Evolutionary conservation across 2,329 filamentous ascomycete species (phyloP), one percentile per base, ranked within the genome.

Genomic region (Clathrospora elynae): DNA sequence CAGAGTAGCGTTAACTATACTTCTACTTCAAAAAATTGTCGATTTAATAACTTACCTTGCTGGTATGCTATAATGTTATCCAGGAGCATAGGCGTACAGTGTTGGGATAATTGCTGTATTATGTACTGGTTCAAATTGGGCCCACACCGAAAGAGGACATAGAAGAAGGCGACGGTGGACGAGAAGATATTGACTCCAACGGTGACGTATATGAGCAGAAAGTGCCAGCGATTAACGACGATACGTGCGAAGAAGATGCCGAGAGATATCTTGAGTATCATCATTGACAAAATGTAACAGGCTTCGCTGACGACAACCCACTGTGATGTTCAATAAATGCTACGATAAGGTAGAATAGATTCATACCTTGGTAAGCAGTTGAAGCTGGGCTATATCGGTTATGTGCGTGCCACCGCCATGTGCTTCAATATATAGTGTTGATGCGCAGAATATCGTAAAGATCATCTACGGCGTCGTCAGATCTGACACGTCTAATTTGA

Each of bases 41-140:
- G n/a, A n/a, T n/a, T n/a, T n/a, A n/a, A 12, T 20, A 11, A 13
- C 36, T 20, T 29, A 56, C 54, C 54, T 40, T 64, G 59, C 25
- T 62, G 53, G 46, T 80, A 80, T 11, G 75, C 77, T 26, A 83
- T 71, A 41, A 70, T 74, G 37, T 79, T 76, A 33, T 85, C 73
- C 35, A 78, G 62, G 4, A 71, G 59, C 8, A 66, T 61, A n/a
- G 66, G 51, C 19, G 76, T 62, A 44, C 77, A 80, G 11, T 65
- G 51, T 6, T 72, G 64, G 9, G 63, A 35, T 0, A 67, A 36
- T 7, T 66, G 71, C 17, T 64, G 55, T 3, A 70, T 35, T 0
- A 59, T 57, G 23, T 69, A 70, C 9, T 51, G 11, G 9, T 64
- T 50, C 7, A 67, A 40, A 17, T 65, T 46, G 1, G 56, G 12